phyloP scores from a whole-genome alignment of 1,284 basidiomycete species.

The Porodaedalea pini region DNA sequence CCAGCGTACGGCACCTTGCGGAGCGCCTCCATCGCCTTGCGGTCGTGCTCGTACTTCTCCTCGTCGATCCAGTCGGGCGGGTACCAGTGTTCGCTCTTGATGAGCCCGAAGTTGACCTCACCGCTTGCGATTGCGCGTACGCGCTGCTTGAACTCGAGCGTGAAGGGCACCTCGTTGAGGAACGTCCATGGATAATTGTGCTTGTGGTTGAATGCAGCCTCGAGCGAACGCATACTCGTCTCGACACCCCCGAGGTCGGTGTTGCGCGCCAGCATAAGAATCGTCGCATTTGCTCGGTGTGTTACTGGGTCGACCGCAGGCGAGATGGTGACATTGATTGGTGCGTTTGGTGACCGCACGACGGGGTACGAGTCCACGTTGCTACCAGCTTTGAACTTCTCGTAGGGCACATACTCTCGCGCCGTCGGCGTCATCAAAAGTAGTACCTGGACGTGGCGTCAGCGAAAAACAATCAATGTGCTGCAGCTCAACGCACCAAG shows the following conservation, averaged over 20 bases:
- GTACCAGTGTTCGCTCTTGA: slow-evolving; percentile 42
- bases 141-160: slow-evolving; percentile 40
- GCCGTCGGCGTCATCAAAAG: slow-evolving; percentile 2
- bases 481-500: not conserved
- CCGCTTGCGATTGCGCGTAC: slow-evolving; percentile 30
- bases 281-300: slow-evolving; percentile 38
- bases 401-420: slow-evolving; percentile 14
- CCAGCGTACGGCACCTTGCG: slow-evolving; percentile 5
- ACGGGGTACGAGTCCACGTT: not conserved
- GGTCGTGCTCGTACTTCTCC: slow-evolving; percentile 45
- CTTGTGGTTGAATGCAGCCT: slow-evolving; percentile 23
- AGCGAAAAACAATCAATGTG: not conserved
- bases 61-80: slow-evolving; percentile 68
- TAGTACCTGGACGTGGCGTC: not conserved
- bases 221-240: slow-evolving; percentile 31
- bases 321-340: slow-evolving; percentile 6
- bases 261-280: slow-evolving; percentile 44
- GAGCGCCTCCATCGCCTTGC: slow-evolving; percentile 32
- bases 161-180: slow-evolving; percentile 45
- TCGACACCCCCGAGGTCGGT: slow-evolving; percentile 36
- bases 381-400: slow-evolving; percentile 1
- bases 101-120: slow-evolving; percentile 51
- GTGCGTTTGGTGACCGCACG: not conserved
- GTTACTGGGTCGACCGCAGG: slow-evolving; percentile 9
- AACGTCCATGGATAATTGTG: slow-evolving; percentile 29